Evolutionary conservation across 2,329 filamentous ascomycete species (phyloP).

Genomic region (Cordyceps tenuipes): DNA sequence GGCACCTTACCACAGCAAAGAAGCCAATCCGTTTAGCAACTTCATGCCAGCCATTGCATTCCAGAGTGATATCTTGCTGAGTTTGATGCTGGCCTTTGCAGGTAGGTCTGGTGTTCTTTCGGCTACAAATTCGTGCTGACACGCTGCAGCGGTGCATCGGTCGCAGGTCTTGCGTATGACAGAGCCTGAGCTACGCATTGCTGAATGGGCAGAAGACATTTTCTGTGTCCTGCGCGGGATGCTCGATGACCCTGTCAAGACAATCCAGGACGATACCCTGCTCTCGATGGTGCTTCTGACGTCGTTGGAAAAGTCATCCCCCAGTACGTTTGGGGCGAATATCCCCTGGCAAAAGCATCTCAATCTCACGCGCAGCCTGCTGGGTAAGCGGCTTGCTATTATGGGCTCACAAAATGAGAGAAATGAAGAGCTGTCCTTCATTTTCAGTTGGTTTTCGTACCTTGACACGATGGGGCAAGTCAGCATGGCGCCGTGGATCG

Average conservation of each 20-base stretch:
- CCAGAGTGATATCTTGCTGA: conserved; percentile 61
- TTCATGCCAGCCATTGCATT: conserved; percentile 55
- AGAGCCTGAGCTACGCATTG: conserved; percentile 70
- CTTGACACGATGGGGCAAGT: conserved; percentile 71
- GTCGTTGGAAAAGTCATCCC: conserved; percentile 75
- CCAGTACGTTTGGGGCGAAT: conserved; percentile 69
- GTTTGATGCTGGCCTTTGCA: conserved; percentile 71
- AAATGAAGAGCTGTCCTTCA: conserved; percentile 60
- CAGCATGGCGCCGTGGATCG: conserved; percentile 40
- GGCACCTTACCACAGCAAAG: conserved; percentile 42
- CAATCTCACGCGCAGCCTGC: conserved; percentile 66
- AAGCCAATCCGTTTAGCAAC: conserved; percentile 45
- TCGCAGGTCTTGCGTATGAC: conserved; percentile 64
- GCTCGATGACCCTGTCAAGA: conserved; percentile 45
- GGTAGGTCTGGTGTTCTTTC: conserved; percentile 19
- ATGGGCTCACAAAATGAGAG: conserved; percentile 32
- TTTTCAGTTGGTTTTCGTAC: conserved; percentile 77
- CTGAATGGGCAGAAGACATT: conserved; percentile 71
- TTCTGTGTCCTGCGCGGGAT: conserved; percentile 63
- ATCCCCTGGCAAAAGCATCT: conserved; percentile 78
- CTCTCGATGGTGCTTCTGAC: conserved; percentile 80
- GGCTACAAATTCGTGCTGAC: neutral
- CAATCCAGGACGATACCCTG: conserved; percentile 59
- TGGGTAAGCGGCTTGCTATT: conserved; percentile 48
- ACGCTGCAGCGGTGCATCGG: conserved; percentile 59